These are phyloP conservation scores for Phlegmacium glaucopus DNA, from an alignment of 768 basidiomycete genomes.

Conservation along the genomic window DNA sequence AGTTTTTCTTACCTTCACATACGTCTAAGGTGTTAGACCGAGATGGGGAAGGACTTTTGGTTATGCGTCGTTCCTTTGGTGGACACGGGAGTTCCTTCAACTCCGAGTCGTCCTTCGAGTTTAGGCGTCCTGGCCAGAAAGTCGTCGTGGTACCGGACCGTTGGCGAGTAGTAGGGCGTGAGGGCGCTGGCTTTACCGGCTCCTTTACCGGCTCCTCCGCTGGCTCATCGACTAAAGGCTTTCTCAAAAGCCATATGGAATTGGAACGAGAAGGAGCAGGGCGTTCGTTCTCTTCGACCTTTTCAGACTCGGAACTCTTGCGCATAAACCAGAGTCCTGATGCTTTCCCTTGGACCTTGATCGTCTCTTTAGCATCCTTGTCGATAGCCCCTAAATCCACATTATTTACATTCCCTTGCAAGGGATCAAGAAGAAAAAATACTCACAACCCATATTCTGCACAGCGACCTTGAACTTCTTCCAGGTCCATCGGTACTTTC, in stretches of 20 bases:
- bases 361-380: constrained; percentile 50
- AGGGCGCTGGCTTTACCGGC: constrained; percentile 3
- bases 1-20: constrained; percentile 23
- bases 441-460: constrained; percentile 79
- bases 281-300: constrained; percentile 2
- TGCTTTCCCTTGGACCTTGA: constrained; percentile 53
- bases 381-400: constrained; percentile 64
- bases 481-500: constrained; percentile 81
- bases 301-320: constrained; percentile 35
- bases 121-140: constrained; percentile 30
- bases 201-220: constrained; percentile 23
- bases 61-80: constrained; percentile 5
- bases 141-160: constrained; percentile 27
- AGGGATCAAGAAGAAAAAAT: neutral
- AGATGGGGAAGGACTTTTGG: constrained; percentile 25
- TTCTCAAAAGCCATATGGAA: constrained; percentile 24
- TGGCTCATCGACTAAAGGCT: constrained; percentile 25
- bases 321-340: constrained; percentile 52
- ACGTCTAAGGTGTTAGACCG: constrained; percentile 21
- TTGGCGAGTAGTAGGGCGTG: constrained; percentile 12
- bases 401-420: neutral
- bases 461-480: constrained; percentile 78
- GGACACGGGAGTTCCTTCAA: constrained; percentile 15
- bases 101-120: constrained; percentile 31
- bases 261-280: constrained; percentile 22